Conservation (phyloP, 805 yeast genomes). For the Wickerhamiella bombiphila region DNA sequence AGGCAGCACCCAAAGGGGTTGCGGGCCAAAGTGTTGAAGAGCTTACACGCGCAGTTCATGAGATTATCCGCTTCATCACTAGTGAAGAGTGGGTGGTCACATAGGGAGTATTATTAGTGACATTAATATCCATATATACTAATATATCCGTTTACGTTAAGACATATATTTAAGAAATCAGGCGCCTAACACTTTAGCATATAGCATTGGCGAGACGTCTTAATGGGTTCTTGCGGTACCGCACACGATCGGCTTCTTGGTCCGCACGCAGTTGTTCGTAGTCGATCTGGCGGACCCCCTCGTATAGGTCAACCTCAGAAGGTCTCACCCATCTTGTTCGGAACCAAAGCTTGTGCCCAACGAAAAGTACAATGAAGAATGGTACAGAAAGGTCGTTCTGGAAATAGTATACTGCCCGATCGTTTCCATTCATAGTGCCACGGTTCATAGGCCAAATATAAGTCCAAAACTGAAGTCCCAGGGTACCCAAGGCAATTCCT, state of each 20-base stretch:
- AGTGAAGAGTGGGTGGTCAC: neutral
- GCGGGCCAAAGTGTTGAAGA: slow-evolving; percentile 7
- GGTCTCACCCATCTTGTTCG: slow-evolving; percentile 30
- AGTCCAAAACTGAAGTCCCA: slow-evolving; percentile 69
- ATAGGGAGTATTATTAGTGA: neutral
- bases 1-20: slow-evolving; percentile 2
- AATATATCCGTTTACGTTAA: neutral
- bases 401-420: slow-evolving; percentile 16
- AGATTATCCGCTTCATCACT: slow-evolving; percentile 1
- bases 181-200: slow-evolving; percentile 5
- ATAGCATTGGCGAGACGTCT: slow-evolving; percentile 6
- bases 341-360: slow-evolving; percentile 19
- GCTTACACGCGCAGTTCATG: slow-evolving; percentile 6
- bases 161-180: neutral
- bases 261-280: slow-evolving; percentile 38
- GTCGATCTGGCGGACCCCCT: slow-evolving; percentile 48
- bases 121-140: neutral
- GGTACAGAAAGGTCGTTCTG: slow-evolving; percentile 35
- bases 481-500: slow-evolving; percentile 40
- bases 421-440: slow-evolving; percentile 15
- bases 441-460: slow-evolving; percentile 50
- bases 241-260: slow-evolving; percentile 37
- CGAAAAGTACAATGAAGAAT: slow-evolving; percentile 9
- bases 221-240: slow-evolving; percentile 23
- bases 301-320: slow-evolving; percentile 41